phyloP scores from a whole-genome alignment of 805 yeast species.

The Kodamaea nitidulidarum region DNA sequence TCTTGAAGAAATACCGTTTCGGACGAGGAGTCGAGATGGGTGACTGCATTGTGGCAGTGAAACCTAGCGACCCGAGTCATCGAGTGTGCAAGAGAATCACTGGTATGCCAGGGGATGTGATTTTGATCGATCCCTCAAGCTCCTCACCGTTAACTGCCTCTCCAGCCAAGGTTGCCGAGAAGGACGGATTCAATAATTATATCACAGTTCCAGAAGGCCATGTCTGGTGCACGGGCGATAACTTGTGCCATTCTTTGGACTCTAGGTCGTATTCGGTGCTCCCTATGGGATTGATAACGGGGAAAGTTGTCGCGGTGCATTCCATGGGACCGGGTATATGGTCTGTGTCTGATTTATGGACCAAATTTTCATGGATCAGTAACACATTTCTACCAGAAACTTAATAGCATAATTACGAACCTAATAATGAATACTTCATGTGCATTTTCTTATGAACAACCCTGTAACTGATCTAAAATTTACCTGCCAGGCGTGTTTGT shows the following conservation, averaged over 20 bases:
- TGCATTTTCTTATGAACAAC: slow-evolving; percentile 1
- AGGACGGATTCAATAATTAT: slow-evolving; percentile 50
- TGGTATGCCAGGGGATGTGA: slow-evolving; percentile 93
- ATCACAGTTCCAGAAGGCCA: slow-evolving; percentile 89
- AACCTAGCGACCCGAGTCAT: slow-evolving; percentile 84
- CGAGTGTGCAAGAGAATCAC: slow-evolving; percentile 90
- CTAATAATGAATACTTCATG: slow-evolving; percentile 1
- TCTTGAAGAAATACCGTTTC: slow-evolving; percentile 55
- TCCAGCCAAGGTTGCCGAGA: slow-evolving; percentile 19
- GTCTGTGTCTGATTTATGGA: slow-evolving; percentile 11
- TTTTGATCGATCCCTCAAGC: slow-evolving; percentile 75
- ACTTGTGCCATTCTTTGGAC: slow-evolving; percentile 79
- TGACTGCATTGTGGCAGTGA: slow-evolving; percentile 80
- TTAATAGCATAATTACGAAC: slow-evolving; percentile 3
- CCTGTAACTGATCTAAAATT: slow-evolving; percentile 10
- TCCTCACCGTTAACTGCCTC: slow-evolving; percentile 40
- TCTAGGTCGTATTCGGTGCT: slow-evolving; percentile 86
- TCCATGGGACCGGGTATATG: slow-evolving; percentile 49
- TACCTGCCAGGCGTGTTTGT: slow-evolving; percentile 28
- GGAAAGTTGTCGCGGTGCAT: slow-evolving; percentile 74
- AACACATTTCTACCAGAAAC: slow-evolving; percentile 37
- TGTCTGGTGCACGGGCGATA: slow-evolving; percentile 97
- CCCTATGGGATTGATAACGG: slow-evolving; percentile 84
- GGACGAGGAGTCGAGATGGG: slow-evolving; percentile 75
- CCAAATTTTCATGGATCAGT: slow-evolving; percentile 50